Evolutionary conservation across 129 eudicot genomes (phyloP).

Genomic region (Ambrosia trifida): DNA sequence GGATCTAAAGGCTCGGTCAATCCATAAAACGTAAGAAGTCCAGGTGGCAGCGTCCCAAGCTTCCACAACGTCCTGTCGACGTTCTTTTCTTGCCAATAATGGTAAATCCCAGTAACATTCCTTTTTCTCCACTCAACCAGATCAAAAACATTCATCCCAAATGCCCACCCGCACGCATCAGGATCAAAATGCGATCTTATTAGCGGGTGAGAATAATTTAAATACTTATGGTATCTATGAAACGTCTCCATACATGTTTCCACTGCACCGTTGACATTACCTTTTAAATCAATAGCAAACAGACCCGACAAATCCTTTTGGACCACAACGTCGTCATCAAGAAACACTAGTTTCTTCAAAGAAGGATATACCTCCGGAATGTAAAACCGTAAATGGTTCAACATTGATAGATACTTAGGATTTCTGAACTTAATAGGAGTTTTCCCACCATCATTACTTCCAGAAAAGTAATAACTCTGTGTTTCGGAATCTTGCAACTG

Average conservation of each 20-base stretch:
- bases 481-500: slow-evolving; percentile 53
- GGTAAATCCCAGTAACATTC: slow-evolving; percentile 53
- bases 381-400: slow-evolving; percentile 60
- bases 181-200: slow-evolving; percentile 57
- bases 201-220: slow-evolving; percentile 53
- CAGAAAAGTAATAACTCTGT: slow-evolving; percentile 52
- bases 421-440: slow-evolving; percentile 56
- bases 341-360: slow-evolving; percentile 52
- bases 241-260: slow-evolving; percentile 63
- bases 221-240: slow-evolving; percentile 54
- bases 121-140: slow-evolving; percentile 56
- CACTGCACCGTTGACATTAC: slow-evolving; percentile 60
- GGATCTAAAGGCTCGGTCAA: slow-evolving; percentile 55
- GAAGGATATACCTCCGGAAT: slow-evolving; percentile 59
- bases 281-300: slow-evolving; percentile 44
- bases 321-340: slow-evolving; percentile 62
- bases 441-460: slow-evolving; percentile 42
- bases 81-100: slow-evolving; percentile 61
- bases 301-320: slow-evolving; percentile 51
- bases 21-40: slow-evolving; percentile 58
- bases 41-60: slow-evolving; percentile 66
- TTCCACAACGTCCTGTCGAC: slow-evolving; percentile 57
- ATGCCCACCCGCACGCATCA: slow-evolving; percentile 66
- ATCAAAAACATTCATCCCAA: slow-evolving; percentile 66
- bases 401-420: slow-evolving; percentile 57